Base-by-base conservation (phyloP, 768 basidiomycete species). In the Psilocybe cyanescens region DNA sequence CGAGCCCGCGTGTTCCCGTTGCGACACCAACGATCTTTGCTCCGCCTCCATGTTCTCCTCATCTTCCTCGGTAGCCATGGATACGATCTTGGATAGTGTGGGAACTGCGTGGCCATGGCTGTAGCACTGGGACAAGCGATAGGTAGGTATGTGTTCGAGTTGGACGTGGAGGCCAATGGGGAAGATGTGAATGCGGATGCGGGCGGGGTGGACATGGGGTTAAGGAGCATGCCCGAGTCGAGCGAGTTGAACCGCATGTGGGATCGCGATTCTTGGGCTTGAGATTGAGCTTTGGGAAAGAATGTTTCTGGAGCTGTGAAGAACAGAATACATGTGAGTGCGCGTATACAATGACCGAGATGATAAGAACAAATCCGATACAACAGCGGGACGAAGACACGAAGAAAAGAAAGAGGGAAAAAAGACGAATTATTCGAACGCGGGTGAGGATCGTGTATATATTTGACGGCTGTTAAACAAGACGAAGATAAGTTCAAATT, bases 181-280 rank as follows among this genome's bases (percentile, higher is more conserved):
- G 41, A 4, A 12, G 4, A 8, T 5, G 41, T 24, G 24, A 24
- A 24, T 24, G 24, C 24, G 24, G 24, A 24, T 24, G 0, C 24
- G 24, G 24, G 24, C 24, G 24, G 24, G 24, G n/a, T 24, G 14
- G n/a, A 44, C 41, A n/a, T 44, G 14, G 41, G 41, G 14, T 44
- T 44, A 4, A 44, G 14, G n/a, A 44, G 62, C 14, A 44, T 44
- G 12, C 73, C 75, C 0, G 78, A 74, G 57, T 81, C 78, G 30
- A 92, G 82, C 1, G 90, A 91, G 71, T 89, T 88, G 73, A 86
- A 88, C 4, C 90, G 82, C 1, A 79, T 72, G 9, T 85, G 82
- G 1, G 33, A 41, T 28, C 35, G 24, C 8, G 72, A 62, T 24
- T 24, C 71, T n/a, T 70, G 66, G 33, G 70, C 41, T 24, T 71